Evolutionary conservation across 805 yeast species (phyloP), one percentile per base, ranked within the genome.

Genomic region (Tetrapisispora taiwanensis): DNA sequence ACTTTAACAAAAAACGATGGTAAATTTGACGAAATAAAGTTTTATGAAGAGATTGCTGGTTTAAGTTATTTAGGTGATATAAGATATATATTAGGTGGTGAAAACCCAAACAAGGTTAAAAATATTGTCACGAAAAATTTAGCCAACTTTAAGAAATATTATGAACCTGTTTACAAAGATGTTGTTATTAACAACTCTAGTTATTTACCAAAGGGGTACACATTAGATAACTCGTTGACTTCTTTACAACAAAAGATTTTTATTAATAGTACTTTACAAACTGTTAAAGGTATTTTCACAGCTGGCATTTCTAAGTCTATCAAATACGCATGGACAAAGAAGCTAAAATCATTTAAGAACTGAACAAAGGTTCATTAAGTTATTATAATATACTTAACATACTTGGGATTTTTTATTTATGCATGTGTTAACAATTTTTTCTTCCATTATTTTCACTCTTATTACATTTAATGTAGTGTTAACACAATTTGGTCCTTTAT

Each of bases 61-160:
- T 64, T 92, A 15, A 85, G 95, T 18, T 92, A 92, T 58, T 66
- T 79, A 61, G 98, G 98, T 17, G 98, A 92, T 60, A 81, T 88
- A 26, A 75, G 98, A 52, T 81, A 87, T 75, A 69, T 72, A 36
- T 68, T 89, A 26, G 85, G 86, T 9, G 97, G 96, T 1, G 98
- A 92, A 62, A 85, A 92, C 60, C 96, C 97, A 5, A 72, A 80
- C 53, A 92, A 92, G 62, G 84, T 89, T 34, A 68, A 71, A 40
- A 92, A 92, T 59, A 92, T 92, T 48, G 97, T 92, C 3, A 60
- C 65, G 10, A 83, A 83, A 60, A 96, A 92, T 62, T 73, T 76
- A 49, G 64, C 67, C 17, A 73, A 76, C 49, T 92, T 92, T 66
- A 74, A 80, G 46, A 64, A 66, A 45, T 75, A 92, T 55, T 92